A percentile compares a stretch with the other conserved stretches of the same genome.
Conservation (phyloP, 805 yeast genomes). For the Barnettozyma pratensis region DNA sequence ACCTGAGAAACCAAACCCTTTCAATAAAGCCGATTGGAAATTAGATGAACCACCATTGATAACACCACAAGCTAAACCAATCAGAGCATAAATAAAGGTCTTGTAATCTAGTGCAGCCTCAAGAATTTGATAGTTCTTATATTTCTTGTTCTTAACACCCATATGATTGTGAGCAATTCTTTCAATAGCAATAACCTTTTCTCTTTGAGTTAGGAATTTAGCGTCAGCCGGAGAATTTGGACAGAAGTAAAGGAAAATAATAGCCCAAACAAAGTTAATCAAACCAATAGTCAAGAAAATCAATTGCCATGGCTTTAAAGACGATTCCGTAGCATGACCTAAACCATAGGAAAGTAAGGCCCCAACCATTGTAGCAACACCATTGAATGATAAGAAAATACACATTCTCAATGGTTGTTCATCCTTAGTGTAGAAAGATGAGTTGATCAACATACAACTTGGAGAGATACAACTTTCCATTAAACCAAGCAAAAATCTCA, state of each 20-base stretch:
- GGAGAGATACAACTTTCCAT: constrained; percentile 24
- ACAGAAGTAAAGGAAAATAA: constrained; percentile 26
- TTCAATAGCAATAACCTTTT: constrained; percentile 23
- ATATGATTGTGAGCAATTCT: constrained; percentile 29
- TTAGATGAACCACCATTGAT: constrained; percentile 41
- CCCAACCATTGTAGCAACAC: constrained; percentile 26
- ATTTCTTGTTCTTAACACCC: constrained; percentile 40
- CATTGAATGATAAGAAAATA: constrained; percentile 28
- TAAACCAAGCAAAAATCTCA: constrained; percentile 10
- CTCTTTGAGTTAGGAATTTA: constrained; percentile 29
- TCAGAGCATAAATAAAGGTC: constrained; percentile 37
- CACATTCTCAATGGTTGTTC: constrained; percentile 32
- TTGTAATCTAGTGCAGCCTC: constrained; percentile 47
- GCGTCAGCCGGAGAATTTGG: constrained; percentile 36
- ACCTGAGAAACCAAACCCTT: constrained; percentile 23
- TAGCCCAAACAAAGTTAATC: constrained; percentile 31
- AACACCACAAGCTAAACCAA: constrained; percentile 35
- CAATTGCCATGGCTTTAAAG: constrained; percentile 24
- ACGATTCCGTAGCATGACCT: constrained; percentile 17
- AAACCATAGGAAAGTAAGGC: constrained; percentile 27
- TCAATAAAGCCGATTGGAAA: constrained; percentile 34
- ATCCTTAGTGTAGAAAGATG: constrained; percentile 24
- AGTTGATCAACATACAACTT: constrained; percentile 25
- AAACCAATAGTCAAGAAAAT: constrained; percentile 27
- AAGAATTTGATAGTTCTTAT: constrained; percentile 41